Percentiles rank a stretch among this genome's conserved stretches.
Evolutionary conservation across 2,329 filamentous ascomycete species (phyloP).

Genomic region (Pseudogymnoascus sp.): DNA sequence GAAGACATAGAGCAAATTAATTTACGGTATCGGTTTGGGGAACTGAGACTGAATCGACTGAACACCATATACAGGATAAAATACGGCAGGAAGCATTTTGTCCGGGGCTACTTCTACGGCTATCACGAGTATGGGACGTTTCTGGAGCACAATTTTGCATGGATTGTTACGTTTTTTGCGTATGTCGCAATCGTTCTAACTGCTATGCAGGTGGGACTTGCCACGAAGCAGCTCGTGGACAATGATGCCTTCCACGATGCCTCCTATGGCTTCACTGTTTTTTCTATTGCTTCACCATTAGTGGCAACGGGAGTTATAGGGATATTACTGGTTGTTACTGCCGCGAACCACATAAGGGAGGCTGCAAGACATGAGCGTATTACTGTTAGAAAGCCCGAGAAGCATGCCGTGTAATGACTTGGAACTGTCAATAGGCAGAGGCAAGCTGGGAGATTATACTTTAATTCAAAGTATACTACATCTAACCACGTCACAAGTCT

Average conservation of each 20-base stretch:
- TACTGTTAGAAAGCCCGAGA: not conserved
- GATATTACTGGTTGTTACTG: not conserved
- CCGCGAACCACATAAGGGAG: not conserved
- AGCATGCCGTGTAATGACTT: not conserved
- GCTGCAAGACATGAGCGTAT: not conserved
- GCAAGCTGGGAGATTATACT: not conserved
- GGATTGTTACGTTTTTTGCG: slow-evolving; percentile 33
- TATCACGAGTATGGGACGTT: slow-evolving; percentile 32
- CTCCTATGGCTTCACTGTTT: slow-evolving; percentile 41
- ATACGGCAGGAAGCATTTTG: not conserved
- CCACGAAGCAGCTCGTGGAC: slow-evolving; percentile 28
- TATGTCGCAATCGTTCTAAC: slow-evolving; percentile 39
- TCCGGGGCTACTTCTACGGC: slow-evolving; percentile 14
- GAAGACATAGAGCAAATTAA: slow-evolving; percentile 20
- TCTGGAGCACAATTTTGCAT: slow-evolving; percentile 36
- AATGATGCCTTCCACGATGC: slow-evolving; percentile 35
- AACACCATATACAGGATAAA: slow-evolving; percentile 22
- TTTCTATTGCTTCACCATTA: slow-evolving; percentile 37
- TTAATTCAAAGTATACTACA: not conserved
- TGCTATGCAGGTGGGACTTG: slow-evolving; percentile 42
- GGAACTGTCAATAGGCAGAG: no score
- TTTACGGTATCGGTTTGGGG: slow-evolving; percentile 29
- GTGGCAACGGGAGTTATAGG: slow-evolving; percentile 13
- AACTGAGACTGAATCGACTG: slow-evolving; percentile 29
- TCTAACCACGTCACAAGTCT: not conserved